Evolutionary conservation across 805 yeast genomes (phyloP), one percentile per base, ranked within the genome.

Genomic region (Millerozyma acaciae): DNA sequence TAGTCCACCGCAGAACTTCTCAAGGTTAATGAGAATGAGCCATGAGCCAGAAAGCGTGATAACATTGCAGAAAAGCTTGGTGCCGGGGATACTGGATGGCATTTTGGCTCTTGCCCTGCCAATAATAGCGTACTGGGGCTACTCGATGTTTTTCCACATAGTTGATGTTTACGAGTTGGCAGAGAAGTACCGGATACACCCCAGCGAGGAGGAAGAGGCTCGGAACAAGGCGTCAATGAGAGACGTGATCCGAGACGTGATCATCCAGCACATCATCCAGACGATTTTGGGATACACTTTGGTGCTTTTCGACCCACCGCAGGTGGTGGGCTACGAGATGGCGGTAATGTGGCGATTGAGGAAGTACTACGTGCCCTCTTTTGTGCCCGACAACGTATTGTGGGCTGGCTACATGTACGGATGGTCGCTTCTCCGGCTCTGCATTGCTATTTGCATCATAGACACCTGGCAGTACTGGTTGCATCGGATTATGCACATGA

Each of bases 391-490:
- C 40, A 44, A 51, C 12, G 45, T 64, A 7, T 66, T 84, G 18
- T 72, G 69, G 44, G 54, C 68, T 30, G 48, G 69, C 15, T 87
- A 85, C 59, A 68, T 73, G 65, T 77, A 78, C 47, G 85, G 83
- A 4, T 52, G 77, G 45, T 79, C 96, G 1, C 27, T 62, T 1
- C 17, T 75, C n/a, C 78, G 78, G 44, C 57, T 87, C 20, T 30
- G 62, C 9, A 29, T 68, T 19, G 96, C 94, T 3, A 80, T 88
- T 50, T 53, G 77, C 32, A 65, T 93, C 42, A 74, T 93, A 47
- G 98, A 93, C 57, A 73, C 95, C 3, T 93, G 98, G 98, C 98
- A 93, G 63, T 93, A 84, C 60, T 77, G 78, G 70, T 68, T 89
- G 42, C 98, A 93, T 58, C 73, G 96, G 41, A 55, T 72, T 43